Evolutionary conservation across 2,329 filamentous ascomycete genomes (phyloP).

Genomic region (Colletotrichum melonis): DNA sequence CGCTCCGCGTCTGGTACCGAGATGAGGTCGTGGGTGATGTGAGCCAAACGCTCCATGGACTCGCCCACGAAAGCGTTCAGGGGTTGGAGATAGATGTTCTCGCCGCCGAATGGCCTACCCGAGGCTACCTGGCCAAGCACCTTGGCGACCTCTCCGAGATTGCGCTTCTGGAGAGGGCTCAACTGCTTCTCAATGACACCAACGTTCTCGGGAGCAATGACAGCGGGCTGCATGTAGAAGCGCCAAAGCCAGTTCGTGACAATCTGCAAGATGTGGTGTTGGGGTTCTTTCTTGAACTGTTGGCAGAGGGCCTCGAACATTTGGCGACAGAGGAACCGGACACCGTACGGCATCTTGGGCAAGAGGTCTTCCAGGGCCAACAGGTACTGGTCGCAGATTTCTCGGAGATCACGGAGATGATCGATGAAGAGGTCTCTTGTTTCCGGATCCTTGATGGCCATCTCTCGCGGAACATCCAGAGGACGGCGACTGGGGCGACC

Average conservation of each 20-base stretch:
- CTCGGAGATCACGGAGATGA: slow-evolving; percentile 91
- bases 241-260: slow-evolving; percentile 95
- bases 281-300: slow-evolving; percentile 84
- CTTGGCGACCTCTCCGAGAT: slow-evolving; percentile 89
- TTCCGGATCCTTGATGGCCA: slow-evolving; percentile 95
- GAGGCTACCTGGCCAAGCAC: slow-evolving; percentile 89
- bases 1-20: slow-evolving; percentile 87
- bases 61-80: slow-evolving; percentile 92
- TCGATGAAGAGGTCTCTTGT: slow-evolving; percentile 94
- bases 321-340: slow-evolving; percentile 88
- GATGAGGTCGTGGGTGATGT: slow-evolving; percentile 82
- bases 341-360: slow-evolving; percentile 90
- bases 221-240: slow-evolving; percentile 89
- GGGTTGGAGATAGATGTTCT: slow-evolving; percentile 95
- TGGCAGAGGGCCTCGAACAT: slow-evolving; percentile 82
- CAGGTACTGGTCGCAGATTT: slow-evolving; percentile 94
- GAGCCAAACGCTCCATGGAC: slow-evolving; percentile 81
- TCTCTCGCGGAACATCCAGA: slow-evolving; percentile 87
- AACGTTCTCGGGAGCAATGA: slow-evolving; percentile 90
- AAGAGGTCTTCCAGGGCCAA: slow-evolving; percentile 83
- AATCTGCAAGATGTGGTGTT: slow-evolving; percentile 81
- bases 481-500: slow-evolving; percentile 84
- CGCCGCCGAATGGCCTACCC: slow-evolving; percentile 90
- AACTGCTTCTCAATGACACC: slow-evolving; percentile 92
- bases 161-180: slow-evolving; percentile 92